phyloP scores from a whole-genome alignment of 1,139 yeast genomes.

The Yamadazyma trypodendri region DNA sequence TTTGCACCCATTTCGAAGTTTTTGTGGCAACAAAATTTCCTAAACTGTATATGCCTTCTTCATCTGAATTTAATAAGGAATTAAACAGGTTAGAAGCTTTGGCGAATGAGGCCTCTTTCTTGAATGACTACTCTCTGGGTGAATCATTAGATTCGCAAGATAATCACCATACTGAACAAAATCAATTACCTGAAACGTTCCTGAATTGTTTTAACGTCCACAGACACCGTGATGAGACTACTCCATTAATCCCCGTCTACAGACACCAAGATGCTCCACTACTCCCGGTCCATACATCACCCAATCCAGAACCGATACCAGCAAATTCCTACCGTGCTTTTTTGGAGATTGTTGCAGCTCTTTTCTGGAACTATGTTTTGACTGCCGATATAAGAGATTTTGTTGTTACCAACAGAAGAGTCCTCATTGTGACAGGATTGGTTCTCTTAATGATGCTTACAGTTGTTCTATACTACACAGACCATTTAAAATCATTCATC shows the following conservation, averaged over 20 bases:
- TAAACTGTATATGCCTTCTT: conserved; percentile 5
- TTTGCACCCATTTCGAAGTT: neutral
- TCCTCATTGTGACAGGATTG: conserved; percentile 10
- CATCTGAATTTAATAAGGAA: conserved; percentile 5
- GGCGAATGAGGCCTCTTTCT: conserved; percentile 16
- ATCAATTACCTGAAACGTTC: too few species aligned
- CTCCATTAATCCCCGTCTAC: too few species aligned
- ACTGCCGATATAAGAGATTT: conserved; percentile 10
- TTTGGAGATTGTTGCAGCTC: neutral
- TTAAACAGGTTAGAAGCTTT: conserved; percentile 13
- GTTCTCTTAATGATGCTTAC: conserved; percentile 8
- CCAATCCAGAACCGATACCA: neutral
- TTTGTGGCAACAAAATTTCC: conserved; percentile 6
- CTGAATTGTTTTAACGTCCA: neutral
- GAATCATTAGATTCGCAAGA: conserved; percentile 6
- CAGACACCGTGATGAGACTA: neutral
- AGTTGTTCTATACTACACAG: conserved; percentile 18
- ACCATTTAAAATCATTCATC: conserved; percentile 15
- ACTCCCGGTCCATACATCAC: neutral
- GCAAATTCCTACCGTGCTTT: neutral
- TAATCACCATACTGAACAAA: too few species aligned
- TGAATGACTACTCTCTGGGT: conserved; percentile 14
- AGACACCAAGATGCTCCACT: too few species aligned
- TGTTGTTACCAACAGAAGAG: conserved; percentile 2
- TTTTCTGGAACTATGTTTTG: conserved; percentile 13